A percentile compares a stretch with the other conserved stretches of the same genome.
These are phyloP conservation scores for Dictyostelium brefeldianum DNA, from an alignment of 78 protist species.

Conservation along the genomic window DNA sequence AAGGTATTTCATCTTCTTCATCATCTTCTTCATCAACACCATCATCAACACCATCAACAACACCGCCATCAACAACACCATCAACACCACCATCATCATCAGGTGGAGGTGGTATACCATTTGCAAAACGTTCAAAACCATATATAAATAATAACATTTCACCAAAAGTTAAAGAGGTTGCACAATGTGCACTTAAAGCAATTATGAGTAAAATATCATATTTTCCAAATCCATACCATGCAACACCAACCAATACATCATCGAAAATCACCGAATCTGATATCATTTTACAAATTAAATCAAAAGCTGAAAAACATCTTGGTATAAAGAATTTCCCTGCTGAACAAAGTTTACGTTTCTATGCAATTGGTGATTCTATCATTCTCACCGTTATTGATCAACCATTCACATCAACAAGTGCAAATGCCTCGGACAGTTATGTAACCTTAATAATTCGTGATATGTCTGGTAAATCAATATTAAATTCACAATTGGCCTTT, in stretches of 20 bases:
- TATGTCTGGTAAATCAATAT: constrained; percentile 50
- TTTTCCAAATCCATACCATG: constrained; percentile 65
- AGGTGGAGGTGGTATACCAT: background rate
- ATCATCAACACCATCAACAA: background rate
- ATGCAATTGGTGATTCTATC: constrained; percentile 37
- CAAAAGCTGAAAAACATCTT: constrained; percentile 16
- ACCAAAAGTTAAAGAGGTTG: constrained; percentile 40
- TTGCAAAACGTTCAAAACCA: constrained; percentile 5
- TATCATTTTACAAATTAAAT: constrained; percentile 19
- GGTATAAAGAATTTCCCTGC: constrained; percentile 34
- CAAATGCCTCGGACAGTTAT: background rate
- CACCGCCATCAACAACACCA: background rate
- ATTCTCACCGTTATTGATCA: constrained; percentile 65
- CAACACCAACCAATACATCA: constrained; percentile 13
- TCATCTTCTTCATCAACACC: background rate
- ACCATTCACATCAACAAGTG: constrained; percentile 4
- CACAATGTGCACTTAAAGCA: constrained; percentile 63
- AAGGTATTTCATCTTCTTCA: background rate
- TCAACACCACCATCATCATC: background rate
- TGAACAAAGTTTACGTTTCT: constrained; percentile 71
- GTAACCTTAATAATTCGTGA: constrained; percentile 60
- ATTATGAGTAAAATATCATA: constrained; percentile 39
- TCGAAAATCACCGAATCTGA: constrained; percentile 37
- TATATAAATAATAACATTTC: background rate
- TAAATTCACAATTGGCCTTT: constrained; percentile 46